Evolutionary conservation across 306 rosid genomes (phyloP), one percentile per base, ranked within the genome.

Genomic region (Medicago ruthenica): DNA sequence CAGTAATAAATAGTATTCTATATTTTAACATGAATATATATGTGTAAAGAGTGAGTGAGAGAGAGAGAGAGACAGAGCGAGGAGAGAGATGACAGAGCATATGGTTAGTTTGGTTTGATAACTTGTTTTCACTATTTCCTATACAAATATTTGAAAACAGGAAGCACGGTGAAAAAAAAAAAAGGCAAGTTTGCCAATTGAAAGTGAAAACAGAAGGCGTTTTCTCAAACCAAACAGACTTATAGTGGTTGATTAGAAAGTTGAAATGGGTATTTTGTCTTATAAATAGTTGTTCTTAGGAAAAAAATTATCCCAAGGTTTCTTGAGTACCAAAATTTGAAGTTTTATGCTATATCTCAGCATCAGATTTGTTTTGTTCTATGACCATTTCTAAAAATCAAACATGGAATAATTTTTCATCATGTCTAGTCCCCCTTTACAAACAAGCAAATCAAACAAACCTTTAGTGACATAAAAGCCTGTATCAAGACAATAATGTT

Each of bases 401-500:
- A 40, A 37, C 70, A 16, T 37, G 50, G n/a, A 16, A 64, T 10
- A 15, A n/a, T 0, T 1, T n/a, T n/a, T 10, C 17, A 51, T 40
- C 70, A 9, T 16, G 9, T 39, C 51, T 40, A 39, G n/a, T 40
- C 27, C 7, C 69, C 15, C 50, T 64, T 64, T 40, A 16, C 0
- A 16, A 64, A 16, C 0, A 16, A 64, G 27, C 27, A 36, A 64
- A 64, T 16, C 70, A 39, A 10, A 41, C 50, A 64, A 22, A 17
- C 9, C 67, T 41, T 14, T 8, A 15, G 80, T 20, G 60, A 63
- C 37, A 77, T 42, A 31, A 47, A 59, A 22, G 10, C 15, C 39
- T 34, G 22, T 62, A 44, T 71, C 70, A 62, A 59, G 34, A 36
- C 18, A 57, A 76, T 58, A 66, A 50, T 16, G 73, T 14, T 50